phyloP scores from a whole-genome alignment of 192 early-diverging fungal species.

The Entomortierella beljakovae region DNA sequence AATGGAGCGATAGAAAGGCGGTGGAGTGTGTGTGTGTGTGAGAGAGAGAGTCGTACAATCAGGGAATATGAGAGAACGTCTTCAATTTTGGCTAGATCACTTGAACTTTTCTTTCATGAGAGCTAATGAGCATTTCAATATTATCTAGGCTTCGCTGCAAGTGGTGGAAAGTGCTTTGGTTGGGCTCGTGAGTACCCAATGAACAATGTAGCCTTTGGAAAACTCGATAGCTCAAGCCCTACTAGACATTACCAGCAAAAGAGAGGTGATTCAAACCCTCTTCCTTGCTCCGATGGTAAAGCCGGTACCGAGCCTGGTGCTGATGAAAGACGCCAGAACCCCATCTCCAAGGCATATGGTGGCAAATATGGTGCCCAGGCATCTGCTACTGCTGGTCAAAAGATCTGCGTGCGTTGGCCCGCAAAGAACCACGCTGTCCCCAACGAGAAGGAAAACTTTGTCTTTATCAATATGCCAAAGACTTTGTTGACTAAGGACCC shows the following conservation, averaged over 20 bases:
- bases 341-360: constrained; percentile 35
- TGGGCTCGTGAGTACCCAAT: constrained; percentile 42
- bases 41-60: too few relatives aligned
- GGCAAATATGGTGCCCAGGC: constrained; percentile 25
- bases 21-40: too few relatives aligned
- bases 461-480: constrained; percentile 47
- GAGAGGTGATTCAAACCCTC: constrained; percentile 3
- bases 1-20: too few relatives aligned
- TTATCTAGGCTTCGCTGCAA: constrained; percentile 14
- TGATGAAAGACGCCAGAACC: constrained; percentile 43
- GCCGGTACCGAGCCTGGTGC: constrained; percentile 21
- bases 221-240: constrained; percentile 22
- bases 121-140: not conserved
- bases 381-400: constrained; percentile 5
- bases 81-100: too few relatives aligned
- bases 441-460: constrained; percentile 10
- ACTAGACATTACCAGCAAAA: constrained; percentile 46
- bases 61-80: too few relatives aligned
- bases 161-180: constrained; percentile 29
- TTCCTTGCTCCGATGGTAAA: constrained; percentile 25
- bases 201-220: constrained; percentile 18
- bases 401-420: constrained; percentile 47
- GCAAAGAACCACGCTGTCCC: constrained; percentile 52
- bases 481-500: constrained; percentile 13
- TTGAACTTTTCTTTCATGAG: not conserved